Percentiles rank a stretch among this genome's conserved stretches.
Conservation (phyloP, 2,329 filamentous ascomycete species). For the Verticillium alfalfae region DNA sequence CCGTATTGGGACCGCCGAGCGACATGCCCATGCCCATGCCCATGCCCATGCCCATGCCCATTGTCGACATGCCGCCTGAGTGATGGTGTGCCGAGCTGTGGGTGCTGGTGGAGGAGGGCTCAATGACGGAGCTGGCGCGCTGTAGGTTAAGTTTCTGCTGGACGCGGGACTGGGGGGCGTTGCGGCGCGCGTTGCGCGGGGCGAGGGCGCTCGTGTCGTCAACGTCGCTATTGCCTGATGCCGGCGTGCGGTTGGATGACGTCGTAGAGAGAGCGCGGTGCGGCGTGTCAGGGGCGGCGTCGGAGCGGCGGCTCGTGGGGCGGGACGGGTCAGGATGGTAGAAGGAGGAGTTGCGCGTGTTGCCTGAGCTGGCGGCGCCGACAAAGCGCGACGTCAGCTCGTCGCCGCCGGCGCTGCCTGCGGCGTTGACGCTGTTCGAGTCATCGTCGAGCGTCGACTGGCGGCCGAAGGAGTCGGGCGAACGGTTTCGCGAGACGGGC, state of each 20-base stretch:
- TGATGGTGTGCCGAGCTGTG: background rate
- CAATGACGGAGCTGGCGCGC: conserved; percentile 66
- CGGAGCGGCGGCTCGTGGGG: conserved; percentile 21
- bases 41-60: conserved; percentile 12
- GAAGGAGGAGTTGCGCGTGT: conserved; percentile 47
- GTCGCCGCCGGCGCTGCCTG: conserved; percentile 10
- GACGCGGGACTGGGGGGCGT: conserved; percentile 53
- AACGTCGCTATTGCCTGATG: conserved; percentile 24
- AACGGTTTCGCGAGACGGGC: conserved; percentile 34
- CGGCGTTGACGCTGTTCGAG: conserved; percentile 16
- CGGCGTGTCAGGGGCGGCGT: conserved; percentile 26
- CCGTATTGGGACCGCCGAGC: conserved; percentile 24
- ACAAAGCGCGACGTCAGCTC: conserved; percentile 56
- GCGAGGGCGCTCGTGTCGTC: conserved; percentile 38
- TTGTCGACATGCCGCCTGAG: conserved; percentile 17
- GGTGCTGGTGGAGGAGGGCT: conserved; percentile 47
- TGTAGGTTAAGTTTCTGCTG: conserved; percentile 74
- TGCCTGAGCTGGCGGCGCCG: conserved; percentile 41
- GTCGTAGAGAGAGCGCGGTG: conserved; percentile 22
- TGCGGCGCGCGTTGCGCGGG: conserved; percentile 34
- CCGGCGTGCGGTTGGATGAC: conserved; percentile 5
- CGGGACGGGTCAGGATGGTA: conserved; percentile 28
- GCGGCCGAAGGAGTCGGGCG: conserved; percentile 29
- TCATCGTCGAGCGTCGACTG: conserved; percentile 32
- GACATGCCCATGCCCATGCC: conserved; percentile 9